These are phyloP conservation scores for maize (Zea mays) DNA, from an alignment of 176 grass and related monocot species.

Conservation along the genomic window Zm-B73-REFERENCE-NAM-5.0 NC_050100.1:168607001-168607500, in stretches of 20 bases:
- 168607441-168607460: constrained; percentile 11
- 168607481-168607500: neutral
- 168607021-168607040: neutral
- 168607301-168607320: neutral
- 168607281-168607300: neutral
- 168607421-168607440: neutral
- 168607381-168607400: neutral
- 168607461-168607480: neutral
- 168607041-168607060: neutral
- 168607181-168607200: constrained; percentile 35
- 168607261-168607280: constrained; percentile 40
- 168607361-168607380: constrained; percentile 8
- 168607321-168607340: constrained; percentile 17
- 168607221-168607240: constrained; percentile 28
- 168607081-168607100: constrained; percentile 18
- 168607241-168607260: constrained; percentile 48
- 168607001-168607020: neutral
- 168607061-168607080: constrained; percentile 1
- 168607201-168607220: constrained; percentile 35
- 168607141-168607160: neutral
- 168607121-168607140: neutral
- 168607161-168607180: constrained; percentile 57
- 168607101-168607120: neutral
- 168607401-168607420: neutral
- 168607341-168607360: neutral